These are phyloP conservation scores for Debaryomyces subglobosus DNA, from an alignment of 1,139 yeast genomes.

Conservation along the genomic window DNA sequence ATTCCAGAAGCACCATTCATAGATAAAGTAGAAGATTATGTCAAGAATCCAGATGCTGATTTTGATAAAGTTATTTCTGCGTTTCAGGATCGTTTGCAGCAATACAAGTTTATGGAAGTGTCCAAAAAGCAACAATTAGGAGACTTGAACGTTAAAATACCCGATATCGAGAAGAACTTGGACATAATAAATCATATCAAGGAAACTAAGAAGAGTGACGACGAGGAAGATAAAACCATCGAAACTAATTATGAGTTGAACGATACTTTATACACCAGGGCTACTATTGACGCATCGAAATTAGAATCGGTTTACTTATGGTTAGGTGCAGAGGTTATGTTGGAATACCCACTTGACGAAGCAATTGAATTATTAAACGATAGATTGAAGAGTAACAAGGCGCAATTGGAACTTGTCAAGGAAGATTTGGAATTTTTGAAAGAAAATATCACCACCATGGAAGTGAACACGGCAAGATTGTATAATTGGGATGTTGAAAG, in stretches of 20 bases:
- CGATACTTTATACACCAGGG: conserved; percentile 88
- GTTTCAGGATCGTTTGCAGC: conserved; percentile 79
- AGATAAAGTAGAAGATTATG: conserved; percentile 75
- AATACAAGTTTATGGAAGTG: conserved; percentile 86
- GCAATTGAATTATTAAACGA: conserved; percentile 71
- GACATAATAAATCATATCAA: conserved; percentile 68
- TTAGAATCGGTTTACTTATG: conserved; percentile 71
- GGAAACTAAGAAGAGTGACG: conserved; percentile 39
- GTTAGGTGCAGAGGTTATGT: conserved; percentile 98
- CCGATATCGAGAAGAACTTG: conserved; percentile 85
- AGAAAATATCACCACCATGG: conserved; percentile 96
- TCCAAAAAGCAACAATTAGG: conserved; percentile 71
- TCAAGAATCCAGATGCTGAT: conserved; percentile 66
- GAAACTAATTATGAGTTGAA: conserved; percentile 85
- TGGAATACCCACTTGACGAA: conserved; percentile 89
- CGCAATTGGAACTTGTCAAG: conserved; percentile 60
- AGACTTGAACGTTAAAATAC: conserved; percentile 74
- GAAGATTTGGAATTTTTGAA: conserved; percentile 89
- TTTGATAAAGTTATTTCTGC: conserved; percentile 68
- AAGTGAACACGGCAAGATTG: conserved; percentile 92
- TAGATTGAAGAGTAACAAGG: conserved; percentile 65
- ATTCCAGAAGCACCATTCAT: conserved; percentile 97
- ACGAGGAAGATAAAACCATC: conserved; percentile 42
- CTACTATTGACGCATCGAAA: conserved; percentile 58
- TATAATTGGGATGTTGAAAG: conserved; percentile 96